Evolutionary conservation across 495 filamentous ascomycete species (phyloP).

Genomic region (Coniosporium apollinis): DNA sequence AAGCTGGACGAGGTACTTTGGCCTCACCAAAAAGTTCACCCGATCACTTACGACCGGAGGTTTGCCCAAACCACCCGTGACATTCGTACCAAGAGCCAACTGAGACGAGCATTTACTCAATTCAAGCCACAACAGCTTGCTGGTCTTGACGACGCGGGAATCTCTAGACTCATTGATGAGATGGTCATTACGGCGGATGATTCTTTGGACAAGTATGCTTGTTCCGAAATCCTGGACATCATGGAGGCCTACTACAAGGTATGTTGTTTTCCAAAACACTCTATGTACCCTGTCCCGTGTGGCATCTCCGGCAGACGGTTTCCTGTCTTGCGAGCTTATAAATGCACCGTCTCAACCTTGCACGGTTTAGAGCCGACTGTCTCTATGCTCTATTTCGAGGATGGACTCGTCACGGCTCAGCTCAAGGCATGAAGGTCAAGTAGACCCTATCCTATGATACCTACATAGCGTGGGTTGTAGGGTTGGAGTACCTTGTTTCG

Average conservation of each 20-base stretch:
- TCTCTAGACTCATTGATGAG: neutral
- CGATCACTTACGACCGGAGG: slow-evolving; percentile 14
- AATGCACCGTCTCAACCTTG: too few relatives aligned
- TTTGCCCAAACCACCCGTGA: slow-evolving; percentile 10
- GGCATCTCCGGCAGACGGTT: too few relatives aligned
- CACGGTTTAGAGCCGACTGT: too few relatives aligned
- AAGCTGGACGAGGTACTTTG: slow-evolving; percentile 4
- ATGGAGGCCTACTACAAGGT: slow-evolving; percentile 14
- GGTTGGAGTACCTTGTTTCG: too few relatives aligned
- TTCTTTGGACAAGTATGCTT: too few relatives aligned
- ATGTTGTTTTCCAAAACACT: neutral
- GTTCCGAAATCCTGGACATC: neutral
- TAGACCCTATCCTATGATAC: neutral
- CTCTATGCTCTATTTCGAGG: too few relatives aligned
- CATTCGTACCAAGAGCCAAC: neutral
- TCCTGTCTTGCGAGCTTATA: too few relatives aligned
- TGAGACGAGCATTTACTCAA: neutral
- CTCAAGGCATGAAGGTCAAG: neutral
- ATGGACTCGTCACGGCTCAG: neutral
- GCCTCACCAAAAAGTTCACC: slow-evolving; percentile 4
- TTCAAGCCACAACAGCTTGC: slow-evolving; percentile 1
- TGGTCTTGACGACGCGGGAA: neutral
- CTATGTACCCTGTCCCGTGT: too few relatives aligned
- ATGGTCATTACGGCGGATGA: neutral
- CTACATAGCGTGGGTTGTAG: neutral